These are phyloP conservation scores for Baffinella frigidus DNA, from an alignment of 208 protist genomes.

Conservation along the genomic window DNA sequence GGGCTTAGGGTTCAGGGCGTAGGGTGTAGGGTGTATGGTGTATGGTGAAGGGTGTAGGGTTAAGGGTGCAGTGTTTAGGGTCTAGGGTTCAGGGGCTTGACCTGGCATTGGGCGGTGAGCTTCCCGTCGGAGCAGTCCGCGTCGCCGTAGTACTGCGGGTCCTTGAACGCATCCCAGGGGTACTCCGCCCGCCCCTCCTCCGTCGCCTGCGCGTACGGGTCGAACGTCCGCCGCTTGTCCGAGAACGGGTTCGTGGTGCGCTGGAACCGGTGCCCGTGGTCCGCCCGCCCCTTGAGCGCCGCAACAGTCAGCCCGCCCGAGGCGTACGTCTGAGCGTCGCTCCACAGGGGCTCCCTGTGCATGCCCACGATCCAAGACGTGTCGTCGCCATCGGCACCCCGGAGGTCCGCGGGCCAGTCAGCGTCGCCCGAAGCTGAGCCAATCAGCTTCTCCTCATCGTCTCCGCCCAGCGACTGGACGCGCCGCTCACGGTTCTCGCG, in stretches of 20 bases:
- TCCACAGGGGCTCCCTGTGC: slow-evolving; percentile 50
- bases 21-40: too few relatives aligned
- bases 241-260: not conserved
- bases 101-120: not conserved
- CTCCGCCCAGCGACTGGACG: not conserved
- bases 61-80: too few relatives aligned
- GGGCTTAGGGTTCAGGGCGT: too few relatives aligned
- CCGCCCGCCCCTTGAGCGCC: not conserved
- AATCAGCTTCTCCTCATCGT: not conserved
- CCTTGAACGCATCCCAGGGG: slow-evolving; percentile 25
- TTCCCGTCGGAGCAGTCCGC: slow-evolving; percentile 21
- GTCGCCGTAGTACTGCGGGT: slow-evolving; percentile 48
- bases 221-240: slow-evolving; percentile 53
- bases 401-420: slow-evolving; percentile 34
- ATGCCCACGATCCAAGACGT: slow-evolving; percentile 45
- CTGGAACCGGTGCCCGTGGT: slow-evolving; percentile 36
- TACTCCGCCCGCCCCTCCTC: not conserved
- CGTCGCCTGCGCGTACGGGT: slow-evolving; percentile 11
- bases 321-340: not conserved
- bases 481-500: not conserved
- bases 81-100: too few relatives aligned
- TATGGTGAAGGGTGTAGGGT: too few relatives aligned
- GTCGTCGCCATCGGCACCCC: slow-evolving; percentile 25
- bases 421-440: not conserved
- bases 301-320: not conserved